These are phyloP conservation scores for Pavlovales sp. DNA, from an alignment of 208 protist species.

Conservation along the genomic window DNA sequence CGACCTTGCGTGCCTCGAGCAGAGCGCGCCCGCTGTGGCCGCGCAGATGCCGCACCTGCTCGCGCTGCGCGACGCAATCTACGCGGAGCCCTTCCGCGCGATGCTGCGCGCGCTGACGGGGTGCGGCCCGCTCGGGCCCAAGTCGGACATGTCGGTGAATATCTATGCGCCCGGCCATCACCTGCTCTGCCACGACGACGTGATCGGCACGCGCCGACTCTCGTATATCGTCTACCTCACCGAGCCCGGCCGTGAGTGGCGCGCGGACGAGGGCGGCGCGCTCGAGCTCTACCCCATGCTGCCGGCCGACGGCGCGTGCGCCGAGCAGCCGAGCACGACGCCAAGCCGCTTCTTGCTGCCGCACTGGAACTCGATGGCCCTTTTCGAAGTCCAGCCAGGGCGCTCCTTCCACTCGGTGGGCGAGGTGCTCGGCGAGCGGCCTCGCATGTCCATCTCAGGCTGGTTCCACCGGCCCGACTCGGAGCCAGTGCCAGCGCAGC, in stretches of 20 bases:
- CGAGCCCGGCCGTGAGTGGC: constrained; percentile 19
- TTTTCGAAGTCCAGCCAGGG: constrained; percentile 49
- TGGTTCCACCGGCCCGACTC: neutral
- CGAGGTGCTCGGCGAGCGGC: constrained; percentile 34
- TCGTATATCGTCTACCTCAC: constrained; percentile 55
- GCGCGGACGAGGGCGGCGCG: constrained; percentile 32
- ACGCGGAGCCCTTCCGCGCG: constrained; percentile 39
- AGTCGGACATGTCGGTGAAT: constrained; percentile 48
- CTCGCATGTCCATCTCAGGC: constrained; percentile 27
- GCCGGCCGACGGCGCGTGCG: neutral
- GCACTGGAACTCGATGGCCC: constrained; percentile 42
- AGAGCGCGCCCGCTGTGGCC: constrained; percentile 28
- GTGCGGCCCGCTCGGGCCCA: constrained; percentile 29
- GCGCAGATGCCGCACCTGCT: constrained; percentile 5
- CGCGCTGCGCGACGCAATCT: constrained; percentile 40
- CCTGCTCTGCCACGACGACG: constrained; percentile 58
- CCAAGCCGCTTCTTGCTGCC: constrained; percentile 22
- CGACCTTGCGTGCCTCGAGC: neutral
- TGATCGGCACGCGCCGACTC: constrained; percentile 53
- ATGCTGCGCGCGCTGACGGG: constrained; percentile 45
- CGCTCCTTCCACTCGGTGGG: constrained; percentile 46
- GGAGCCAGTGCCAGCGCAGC: neutral
- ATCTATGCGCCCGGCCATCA: constrained; percentile 42
- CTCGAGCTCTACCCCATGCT: constrained; percentile 48
- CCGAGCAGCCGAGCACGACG: neutral